phyloP scores from a whole-genome alignment of 1,284 basidiomycete species.

The Ceratobasidium sp. region DNA sequence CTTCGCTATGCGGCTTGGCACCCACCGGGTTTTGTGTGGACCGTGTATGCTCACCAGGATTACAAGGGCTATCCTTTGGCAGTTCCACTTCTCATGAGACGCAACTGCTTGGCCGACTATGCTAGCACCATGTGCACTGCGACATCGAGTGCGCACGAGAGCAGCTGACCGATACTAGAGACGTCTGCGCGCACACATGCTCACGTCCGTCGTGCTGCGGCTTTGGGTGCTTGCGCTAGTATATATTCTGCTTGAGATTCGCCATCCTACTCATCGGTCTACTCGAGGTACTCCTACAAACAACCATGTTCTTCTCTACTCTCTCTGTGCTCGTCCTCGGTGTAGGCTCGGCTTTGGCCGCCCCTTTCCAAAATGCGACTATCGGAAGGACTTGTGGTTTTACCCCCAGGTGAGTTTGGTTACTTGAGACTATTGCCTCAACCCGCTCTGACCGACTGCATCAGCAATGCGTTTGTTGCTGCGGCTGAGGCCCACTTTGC shows the following conservation, averaged over 20 bases:
- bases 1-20: conserved; percentile 18
- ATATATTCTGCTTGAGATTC: conserved; percentile 18
- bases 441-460: neutral
- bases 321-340: neutral
- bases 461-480: conserved; percentile 18
- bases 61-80: neutral
- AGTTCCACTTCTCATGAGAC: neutral
- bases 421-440: neutral
- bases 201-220: neutral
- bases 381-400: conserved; percentile 12
- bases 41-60: neutral
- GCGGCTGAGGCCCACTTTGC: conserved; percentile 57
- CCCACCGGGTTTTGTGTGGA: neutral
- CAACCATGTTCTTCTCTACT: neutral
- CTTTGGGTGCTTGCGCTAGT: neutral
- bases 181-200: neutral
- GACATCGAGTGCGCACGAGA: neutral
- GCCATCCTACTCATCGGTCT: neutral
- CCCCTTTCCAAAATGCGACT: neutral
- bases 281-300: conserved; percentile 4
- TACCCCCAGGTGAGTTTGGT: conserved; percentile 1
- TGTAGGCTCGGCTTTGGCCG: neutral
- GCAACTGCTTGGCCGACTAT: neutral
- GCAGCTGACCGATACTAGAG: conserved; percentile 5
- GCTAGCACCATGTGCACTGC: neutral